Percentiles rank a stretch among this genome's conserved stretches.
These are phyloP conservation scores for Herpetomonas samuelpessoai DNA, from an alignment of 208 protist species.

Conservation along the genomic window DNA sequence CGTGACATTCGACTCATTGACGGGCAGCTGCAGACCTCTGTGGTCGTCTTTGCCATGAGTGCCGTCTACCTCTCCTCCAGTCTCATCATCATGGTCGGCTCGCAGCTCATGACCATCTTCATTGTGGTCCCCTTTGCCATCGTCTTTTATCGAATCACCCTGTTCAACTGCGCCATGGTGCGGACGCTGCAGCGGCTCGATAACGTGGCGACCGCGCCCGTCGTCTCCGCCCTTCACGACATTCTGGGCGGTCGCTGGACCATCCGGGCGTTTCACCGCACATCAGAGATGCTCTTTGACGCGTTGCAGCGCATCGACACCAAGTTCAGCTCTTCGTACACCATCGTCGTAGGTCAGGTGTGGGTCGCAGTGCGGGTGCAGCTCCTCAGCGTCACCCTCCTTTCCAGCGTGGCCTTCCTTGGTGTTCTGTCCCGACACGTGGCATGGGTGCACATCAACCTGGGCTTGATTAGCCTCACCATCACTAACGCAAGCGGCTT, in stretches of 20 bases:
- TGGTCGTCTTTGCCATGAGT: conserved; percentile 47
- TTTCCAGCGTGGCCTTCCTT: conserved; percentile 30
- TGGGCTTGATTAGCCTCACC: conserved; percentile 52
- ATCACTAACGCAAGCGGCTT: conserved; percentile 59
- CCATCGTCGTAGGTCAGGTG: conserved; percentile 37
- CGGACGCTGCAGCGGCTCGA: conserved; percentile 83
- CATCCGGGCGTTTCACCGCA: conserved; percentile 57
- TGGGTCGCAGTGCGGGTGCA: conserved; percentile 91
- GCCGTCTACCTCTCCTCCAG: conserved; percentile 31
- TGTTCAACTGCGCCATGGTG: conserved; percentile 54
- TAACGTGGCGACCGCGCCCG: conserved; percentile 69
- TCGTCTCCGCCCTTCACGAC: conserved; percentile 87
- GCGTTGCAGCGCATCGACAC: conserved; percentile 41
- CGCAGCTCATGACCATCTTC: conserved; percentile 43
- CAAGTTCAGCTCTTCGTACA: conserved; percentile 37
- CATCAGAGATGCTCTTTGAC: conserved; percentile 22
- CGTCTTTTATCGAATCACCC: conserved; percentile 71
- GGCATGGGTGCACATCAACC: conserved; percentile 16
- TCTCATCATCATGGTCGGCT: conserved; percentile 30
- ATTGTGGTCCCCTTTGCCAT: conserved; percentile 68
- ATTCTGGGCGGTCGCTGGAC: conserved; percentile 77
- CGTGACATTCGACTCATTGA: conserved; percentile 88
- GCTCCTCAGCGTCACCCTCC: conserved; percentile 69
- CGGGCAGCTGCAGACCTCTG: conserved; percentile 28
- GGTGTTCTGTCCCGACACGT: conserved; percentile 40